These are phyloP conservation scores for Diaporthe vexans DNA, from an alignment of 2,329 filamentous ascomycete genomes.

Conservation along the genomic window DNA sequence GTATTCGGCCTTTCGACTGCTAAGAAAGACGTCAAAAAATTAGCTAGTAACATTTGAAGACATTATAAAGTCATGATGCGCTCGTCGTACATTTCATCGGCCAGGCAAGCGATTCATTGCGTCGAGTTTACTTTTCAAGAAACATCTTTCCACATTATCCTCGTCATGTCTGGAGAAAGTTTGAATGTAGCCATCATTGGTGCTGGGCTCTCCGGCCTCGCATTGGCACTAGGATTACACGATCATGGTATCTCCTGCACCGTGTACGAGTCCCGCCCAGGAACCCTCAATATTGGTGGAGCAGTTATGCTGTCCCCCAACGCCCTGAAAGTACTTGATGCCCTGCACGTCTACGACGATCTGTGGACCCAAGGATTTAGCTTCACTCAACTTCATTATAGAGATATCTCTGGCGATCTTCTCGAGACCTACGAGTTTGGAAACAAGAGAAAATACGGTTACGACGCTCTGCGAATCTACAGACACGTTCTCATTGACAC, in stretches of 20 bases:
- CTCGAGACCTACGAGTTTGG: conserved; percentile 64
- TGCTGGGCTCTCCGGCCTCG: conserved; percentile 56
- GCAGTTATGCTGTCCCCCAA: conserved; percentile 73
- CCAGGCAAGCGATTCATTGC: not conserved
- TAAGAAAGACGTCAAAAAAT: not conserved
- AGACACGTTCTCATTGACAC: conserved; percentile 64
- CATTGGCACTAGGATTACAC: conserved; percentile 68
- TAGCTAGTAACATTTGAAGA: not conserved
- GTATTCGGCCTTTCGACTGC: conserved; percentile 8
- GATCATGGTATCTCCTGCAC: conserved; percentile 62
- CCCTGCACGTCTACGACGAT: conserved; percentile 61
- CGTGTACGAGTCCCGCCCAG: conserved; percentile 65
- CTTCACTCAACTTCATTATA: conserved; percentile 65
- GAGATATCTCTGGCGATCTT: conserved; percentile 50
- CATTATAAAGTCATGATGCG: not conserved
- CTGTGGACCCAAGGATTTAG: conserved; percentile 61
- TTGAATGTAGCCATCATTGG: conserved; percentile 31
- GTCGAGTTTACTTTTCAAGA: not conserved
- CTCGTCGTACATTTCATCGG: not conserved
- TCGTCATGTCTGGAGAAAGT: conserved; percentile 3
- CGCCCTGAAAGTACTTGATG: conserved; percentile 66
- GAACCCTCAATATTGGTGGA: conserved; percentile 63
- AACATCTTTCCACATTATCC: not conserved
- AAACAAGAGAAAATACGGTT: conserved; percentile 62
- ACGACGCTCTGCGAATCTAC: conserved; percentile 67